A percentile compares a stretch with the other conserved stretches of the same genome.
Evolutionary conservation across 306 rosid genomes (phyloP).

Genomic region (Quercus glauca): DNA sequence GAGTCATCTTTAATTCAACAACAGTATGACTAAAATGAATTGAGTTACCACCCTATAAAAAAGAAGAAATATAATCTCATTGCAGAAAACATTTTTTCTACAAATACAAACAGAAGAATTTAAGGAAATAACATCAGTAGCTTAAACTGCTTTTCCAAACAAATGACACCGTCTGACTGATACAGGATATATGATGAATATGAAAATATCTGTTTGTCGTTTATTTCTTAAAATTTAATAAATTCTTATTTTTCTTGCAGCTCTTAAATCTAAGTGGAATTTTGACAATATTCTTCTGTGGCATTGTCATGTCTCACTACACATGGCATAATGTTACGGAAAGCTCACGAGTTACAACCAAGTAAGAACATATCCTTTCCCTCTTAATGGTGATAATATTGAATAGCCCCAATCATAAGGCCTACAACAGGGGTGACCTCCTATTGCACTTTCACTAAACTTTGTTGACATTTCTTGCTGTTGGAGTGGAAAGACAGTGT

Average conservation of each 20-base stretch:
- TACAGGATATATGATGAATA: background rate
- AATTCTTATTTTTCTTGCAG: constrained; percentile 34
- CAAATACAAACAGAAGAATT: background rate
- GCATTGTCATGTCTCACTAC: constrained; percentile 56
- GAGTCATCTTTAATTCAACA: background rate
- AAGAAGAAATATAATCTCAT: background rate
- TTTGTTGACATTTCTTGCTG: background rate
- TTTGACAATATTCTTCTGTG: constrained; percentile 65
- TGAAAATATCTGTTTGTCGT: background rate
- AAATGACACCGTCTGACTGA: no score
- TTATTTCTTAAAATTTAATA: background rate
- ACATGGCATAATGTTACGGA: constrained; percentile 60
- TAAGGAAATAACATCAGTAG: no score
- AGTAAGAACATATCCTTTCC: constrained; percentile 31
- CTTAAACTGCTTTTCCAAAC: no score
- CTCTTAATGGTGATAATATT: background rate
- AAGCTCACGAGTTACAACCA: constrained; percentile 54
- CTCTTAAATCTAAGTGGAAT: constrained; percentile 81
- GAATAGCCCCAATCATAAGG: background rate
- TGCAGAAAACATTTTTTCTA: background rate
- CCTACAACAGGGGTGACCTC: background rate
- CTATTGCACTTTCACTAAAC: background rate
- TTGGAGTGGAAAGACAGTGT: background rate
- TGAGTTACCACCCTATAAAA: background rate
- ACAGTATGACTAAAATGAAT: background rate